Percentiles rank a stretch among this genome's conserved stretches.
phyloP scores from a whole-genome alignment of 306 rosid genomes.

The Cyclanthera cordifolia region DNA sequence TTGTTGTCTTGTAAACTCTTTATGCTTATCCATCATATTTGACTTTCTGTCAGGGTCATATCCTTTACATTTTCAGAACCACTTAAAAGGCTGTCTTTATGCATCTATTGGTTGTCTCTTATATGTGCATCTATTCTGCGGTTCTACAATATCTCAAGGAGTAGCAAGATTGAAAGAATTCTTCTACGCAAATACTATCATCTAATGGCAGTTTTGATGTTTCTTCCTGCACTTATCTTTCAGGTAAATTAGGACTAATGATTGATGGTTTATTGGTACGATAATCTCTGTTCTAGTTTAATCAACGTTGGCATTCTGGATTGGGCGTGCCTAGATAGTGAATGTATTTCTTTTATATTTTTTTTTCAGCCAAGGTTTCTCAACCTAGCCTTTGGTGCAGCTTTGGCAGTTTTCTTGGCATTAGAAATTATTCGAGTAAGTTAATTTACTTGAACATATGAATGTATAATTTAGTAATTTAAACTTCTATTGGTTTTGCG shows the following conservation, averaged over 20 bases:
- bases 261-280: not conserved
- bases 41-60: slow-evolving; percentile 58
- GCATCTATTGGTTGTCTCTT: slow-evolving; percentile 64
- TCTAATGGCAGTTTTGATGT: slow-evolving; percentile 88
- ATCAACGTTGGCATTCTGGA: not conserved
- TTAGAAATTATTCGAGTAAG: slow-evolving; percentile 87
- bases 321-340: not conserved
- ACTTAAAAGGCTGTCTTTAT: slow-evolving; percentile 54
- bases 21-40: slow-evolving; percentile 8
- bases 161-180: slow-evolving; percentile 88
- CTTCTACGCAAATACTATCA: slow-evolving; percentile 92
- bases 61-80: slow-evolving; percentile 84
- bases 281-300: not conserved
- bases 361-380: slow-evolving; percentile 80
- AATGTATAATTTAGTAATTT: not conserved
- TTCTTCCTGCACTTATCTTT: slow-evolving; percentile 84
- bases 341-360: slow-evolving; percentile 6
- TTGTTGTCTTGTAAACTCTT: slow-evolving; percentile 13
- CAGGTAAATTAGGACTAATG: slow-evolving; percentile 50
- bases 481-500: not conserved
- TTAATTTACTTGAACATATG: slow-evolving; percentile 13
- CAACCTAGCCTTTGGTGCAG: slow-evolving; percentile 82
- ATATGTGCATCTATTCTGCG: slow-evolving; percentile 56
- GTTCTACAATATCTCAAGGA: slow-evolving; percentile 80
- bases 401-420: slow-evolving; percentile 70